Percentiles rank a stretch among this genome's conserved stretches.
These are phyloP conservation scores for Fusarium abutilonis DNA, from an alignment of 2,329 filamentous ascomycete species.

Conservation along the genomic window DNA sequence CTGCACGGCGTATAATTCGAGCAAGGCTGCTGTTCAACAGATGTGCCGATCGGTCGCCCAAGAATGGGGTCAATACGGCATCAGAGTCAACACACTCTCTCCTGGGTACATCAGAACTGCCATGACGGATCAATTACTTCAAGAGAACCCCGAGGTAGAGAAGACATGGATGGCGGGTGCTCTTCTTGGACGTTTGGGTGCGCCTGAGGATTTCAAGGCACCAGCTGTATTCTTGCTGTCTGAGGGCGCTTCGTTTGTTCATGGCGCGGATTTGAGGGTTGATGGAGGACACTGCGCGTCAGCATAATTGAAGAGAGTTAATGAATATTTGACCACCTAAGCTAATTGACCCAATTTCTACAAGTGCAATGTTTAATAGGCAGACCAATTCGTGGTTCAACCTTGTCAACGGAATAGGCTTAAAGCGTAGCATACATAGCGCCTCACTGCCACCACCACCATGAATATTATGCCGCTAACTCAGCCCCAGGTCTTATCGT, in stretches of 20 bases:
- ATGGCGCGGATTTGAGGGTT: slow-evolving; percentile 64
- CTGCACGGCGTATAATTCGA: slow-evolving; percentile 71
- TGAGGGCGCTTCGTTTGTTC: slow-evolving; percentile 67
- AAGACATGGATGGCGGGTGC: slow-evolving; percentile 64
- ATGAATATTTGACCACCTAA: not conserved
- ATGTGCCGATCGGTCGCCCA: slow-evolving; percentile 67
- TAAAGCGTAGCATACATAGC: not conserved
- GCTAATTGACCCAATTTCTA: not conserved
- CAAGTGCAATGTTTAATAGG: not conserved
- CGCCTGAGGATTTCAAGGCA: slow-evolving; percentile 67
- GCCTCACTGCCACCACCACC: slow-evolving; percentile 36
- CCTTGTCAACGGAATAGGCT: not conserved
- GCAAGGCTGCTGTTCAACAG: slow-evolving; percentile 69
- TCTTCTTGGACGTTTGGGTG: slow-evolving; percentile 63
- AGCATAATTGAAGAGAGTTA: slow-evolving; percentile 33
- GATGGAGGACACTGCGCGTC: slow-evolving; percentile 65
- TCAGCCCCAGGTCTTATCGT: slow-evolving; percentile 15
- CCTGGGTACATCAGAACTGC: slow-evolving; percentile 65
- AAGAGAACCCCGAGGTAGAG: slow-evolving; percentile 60
- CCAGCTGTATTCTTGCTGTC: slow-evolving; percentile 66
- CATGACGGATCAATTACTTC: slow-evolving; percentile 58
- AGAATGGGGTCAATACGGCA: slow-evolving; percentile 70
- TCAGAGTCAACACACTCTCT: slow-evolving; percentile 73
- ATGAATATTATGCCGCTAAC: slow-evolving; percentile 13
- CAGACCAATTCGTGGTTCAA: not conserved